Conservation (phyloP, 2,329 filamentous ascomycete species). For the Cryphonectria radicalis region DNA sequence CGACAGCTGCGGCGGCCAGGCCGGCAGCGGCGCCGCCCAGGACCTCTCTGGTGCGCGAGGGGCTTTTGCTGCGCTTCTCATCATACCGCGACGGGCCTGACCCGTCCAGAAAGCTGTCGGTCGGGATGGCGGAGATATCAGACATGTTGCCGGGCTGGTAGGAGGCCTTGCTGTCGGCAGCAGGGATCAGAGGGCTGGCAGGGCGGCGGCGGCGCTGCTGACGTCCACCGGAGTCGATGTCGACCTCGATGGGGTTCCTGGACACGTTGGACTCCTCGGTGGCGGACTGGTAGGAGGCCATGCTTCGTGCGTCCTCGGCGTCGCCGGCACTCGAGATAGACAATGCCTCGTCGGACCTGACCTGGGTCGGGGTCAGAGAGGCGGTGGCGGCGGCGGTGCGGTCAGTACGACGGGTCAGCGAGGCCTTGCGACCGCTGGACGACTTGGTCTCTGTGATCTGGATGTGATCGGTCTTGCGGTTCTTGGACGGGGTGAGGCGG, state of each 20-base stretch:
- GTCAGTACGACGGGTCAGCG: constrained; percentile 53
- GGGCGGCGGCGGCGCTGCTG: constrained; percentile 59
- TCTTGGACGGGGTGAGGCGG: constrained; percentile 79
- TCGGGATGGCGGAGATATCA: constrained; percentile 79
- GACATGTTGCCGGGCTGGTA: constrained; percentile 73
- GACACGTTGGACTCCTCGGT: constrained; percentile 80
- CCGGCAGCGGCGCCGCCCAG: constrained; percentile 45
- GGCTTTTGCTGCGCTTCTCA: constrained; percentile 48
- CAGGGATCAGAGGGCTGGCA: constrained; percentile 70
- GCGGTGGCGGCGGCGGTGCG: constrained; percentile 53
- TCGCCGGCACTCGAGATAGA: constrained; percentile 36
- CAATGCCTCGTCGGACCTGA: constrained; percentile 46
- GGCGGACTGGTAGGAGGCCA: constrained; percentile 76
- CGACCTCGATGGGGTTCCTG: constrained; percentile 82
- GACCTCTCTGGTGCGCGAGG: constrained; percentile 45
- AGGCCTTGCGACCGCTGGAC: constrained; percentile 65
- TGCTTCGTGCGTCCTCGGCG: constrained; percentile 66
- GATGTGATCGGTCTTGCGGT: constrained; percentile 72
- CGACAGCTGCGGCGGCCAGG: constrained; percentile 43
- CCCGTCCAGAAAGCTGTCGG: constrained; percentile 66
- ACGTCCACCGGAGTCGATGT: constrained; percentile 68
- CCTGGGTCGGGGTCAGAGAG: constrained; percentile 44
- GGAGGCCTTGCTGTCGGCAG: constrained; percentile 57
- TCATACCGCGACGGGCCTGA: constrained; percentile 47
- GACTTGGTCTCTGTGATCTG: constrained; percentile 83